Base-by-base conservation (phyloP, 2,329 filamentous ascomycete genomes). In the Tolypocladium amazonense region DNA sequence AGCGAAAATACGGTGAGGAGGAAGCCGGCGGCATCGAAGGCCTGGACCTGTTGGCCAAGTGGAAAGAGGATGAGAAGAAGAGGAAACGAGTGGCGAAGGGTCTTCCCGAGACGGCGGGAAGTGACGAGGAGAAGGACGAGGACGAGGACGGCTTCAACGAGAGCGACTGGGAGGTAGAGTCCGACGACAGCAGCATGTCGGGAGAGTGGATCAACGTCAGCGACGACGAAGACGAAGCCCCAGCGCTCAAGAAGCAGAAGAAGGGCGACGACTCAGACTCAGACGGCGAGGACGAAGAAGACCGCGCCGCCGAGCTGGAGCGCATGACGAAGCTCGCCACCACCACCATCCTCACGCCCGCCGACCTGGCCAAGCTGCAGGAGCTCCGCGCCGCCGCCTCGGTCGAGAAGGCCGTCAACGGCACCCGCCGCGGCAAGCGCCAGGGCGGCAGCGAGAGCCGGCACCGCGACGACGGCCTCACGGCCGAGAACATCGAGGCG, bases 121-220 rank as follows among this genome's bases (percentile, higher is more conserved):
- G 80, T 38, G 86, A 84, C 35, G 84, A 84, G 41, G 81, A 83
- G 43, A 81, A 82, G 25, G 81, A 82, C 25, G 81, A 43, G 39
- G 39, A 85, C 33, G 84, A 85, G 11, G 79, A 81, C 2, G 79
- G 76, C 12, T 79, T 75, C 65, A 77, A 83, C 58, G 81, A 79
- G 33, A 78, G 79, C 61, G 82, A 80, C 30, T 87, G 84, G 84
- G 84, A 87, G 68, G 78, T 86, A 25, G 82, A 74, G 38, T 86
- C 84, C 1, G 77, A 80, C 56, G 81, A 83, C 61, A 85, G 82
- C 68, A 78, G 77, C 61, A 89, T 90, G 65, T 93, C 89, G 20
- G 91, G 88, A 18, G 93, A 92, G 23, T 97, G 94, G 94, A 93
- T 97, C 70, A 86, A 95, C 67, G 93, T 97, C 39, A 88, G 86